These are phyloP conservation scores for Tylopilus sp. DNA, from an alignment of 768 basidiomycete genomes.

Conservation along the genomic window DNA sequence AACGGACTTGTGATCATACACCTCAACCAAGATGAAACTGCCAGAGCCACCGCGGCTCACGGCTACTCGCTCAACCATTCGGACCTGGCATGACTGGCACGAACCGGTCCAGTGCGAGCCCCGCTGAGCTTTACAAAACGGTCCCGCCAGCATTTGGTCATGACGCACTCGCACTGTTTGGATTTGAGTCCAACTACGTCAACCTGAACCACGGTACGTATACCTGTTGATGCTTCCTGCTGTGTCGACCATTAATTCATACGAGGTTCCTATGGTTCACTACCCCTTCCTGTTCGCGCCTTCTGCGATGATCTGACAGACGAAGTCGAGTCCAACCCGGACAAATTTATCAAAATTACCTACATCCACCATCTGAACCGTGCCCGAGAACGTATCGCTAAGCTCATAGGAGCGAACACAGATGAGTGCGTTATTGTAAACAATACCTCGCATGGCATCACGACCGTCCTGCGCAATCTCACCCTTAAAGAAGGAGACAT, in stretches of 20 bases:
- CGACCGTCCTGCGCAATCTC: constrained; percentile 65
- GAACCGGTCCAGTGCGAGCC: background rate
- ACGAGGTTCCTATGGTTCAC: constrained; percentile 57
- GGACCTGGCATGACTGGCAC: constrained; percentile 12
- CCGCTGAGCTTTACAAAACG: constrained; percentile 19
- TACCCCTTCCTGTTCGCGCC: constrained; percentile 49
- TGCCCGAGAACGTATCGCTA: constrained; percentile 46
- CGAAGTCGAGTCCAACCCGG: constrained; percentile 51
- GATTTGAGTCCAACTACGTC: constrained; percentile 54
- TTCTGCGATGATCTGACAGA: constrained; percentile 41
- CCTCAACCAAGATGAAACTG: too few species aligned
- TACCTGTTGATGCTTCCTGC: too few species aligned
- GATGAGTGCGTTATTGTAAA: constrained; percentile 55
- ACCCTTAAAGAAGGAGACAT: constrained; percentile 52
- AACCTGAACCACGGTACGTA: constrained; percentile 65
- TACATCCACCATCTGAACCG: constrained; percentile 34
- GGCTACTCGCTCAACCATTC: too few species aligned
- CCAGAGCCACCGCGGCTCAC: too few species aligned
- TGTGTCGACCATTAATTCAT: background rate
- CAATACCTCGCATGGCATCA: constrained; percentile 39
- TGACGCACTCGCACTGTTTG: constrained; percentile 49
- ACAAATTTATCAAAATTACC: constrained; percentile 47
- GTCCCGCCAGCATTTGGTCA: constrained; percentile 53
- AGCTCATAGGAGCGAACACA: constrained; percentile 45
- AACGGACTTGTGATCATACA: too few species aligned